Conservation (phyloP, 2,329 filamentous ascomycete genomes). For the Alternaria burnsii region DNA sequence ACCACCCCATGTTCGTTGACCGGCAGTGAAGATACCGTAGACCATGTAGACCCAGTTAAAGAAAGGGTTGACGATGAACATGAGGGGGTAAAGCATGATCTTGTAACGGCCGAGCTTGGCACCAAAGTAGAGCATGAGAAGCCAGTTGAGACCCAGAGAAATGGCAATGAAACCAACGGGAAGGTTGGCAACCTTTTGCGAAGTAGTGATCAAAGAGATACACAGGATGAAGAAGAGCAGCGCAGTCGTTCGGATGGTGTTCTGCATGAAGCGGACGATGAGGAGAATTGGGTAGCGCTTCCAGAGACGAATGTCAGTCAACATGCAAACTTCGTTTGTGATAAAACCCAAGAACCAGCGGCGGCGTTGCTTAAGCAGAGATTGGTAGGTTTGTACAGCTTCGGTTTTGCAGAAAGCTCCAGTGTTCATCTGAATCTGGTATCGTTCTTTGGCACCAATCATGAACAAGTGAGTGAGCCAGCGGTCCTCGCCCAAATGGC, state of each 20-base stretch:
- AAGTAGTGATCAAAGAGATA: slow-evolving; percentile 84
- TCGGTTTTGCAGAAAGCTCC: slow-evolving; percentile 99
- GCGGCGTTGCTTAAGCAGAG: slow-evolving; percentile 90
- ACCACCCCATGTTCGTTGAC: slow-evolving; percentile 94
- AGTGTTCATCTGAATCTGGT: slow-evolving; percentile 98
- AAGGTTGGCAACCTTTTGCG: slow-evolving; percentile 77
- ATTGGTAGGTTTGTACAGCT: slow-evolving; percentile 86
- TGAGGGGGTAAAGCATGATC: slow-evolving; percentile 91
- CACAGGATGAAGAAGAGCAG: slow-evolving; percentile 94
- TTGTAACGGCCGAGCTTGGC: slow-evolving; percentile 87
- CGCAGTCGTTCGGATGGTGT: slow-evolving; percentile 93
- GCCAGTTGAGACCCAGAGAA: slow-evolving; percentile 90
- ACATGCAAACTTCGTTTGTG: slow-evolving; percentile 97
- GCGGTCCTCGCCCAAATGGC: slow-evolving; percentile 91
- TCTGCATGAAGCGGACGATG: slow-evolving; percentile 89
- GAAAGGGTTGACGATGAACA: slow-evolving; percentile 95
- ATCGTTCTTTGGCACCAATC: slow-evolving; percentile 91
- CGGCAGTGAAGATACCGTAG: slow-evolving; percentile 93
- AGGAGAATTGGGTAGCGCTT: slow-evolving; percentile 87
- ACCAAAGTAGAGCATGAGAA: slow-evolving; percentile 96
- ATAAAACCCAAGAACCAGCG: slow-evolving; percentile 98
- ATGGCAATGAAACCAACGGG: slow-evolving; percentile 94
- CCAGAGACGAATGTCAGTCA: slow-evolving; percentile 94
- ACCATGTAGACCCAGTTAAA: slow-evolving; percentile 99
- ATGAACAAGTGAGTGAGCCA: slow-evolving; percentile 99